These are phyloP conservation scores for Talaromyces islandicus DNA, from an alignment of 2,329 filamentous ascomycete species.

Conservation along the genomic window DNA sequence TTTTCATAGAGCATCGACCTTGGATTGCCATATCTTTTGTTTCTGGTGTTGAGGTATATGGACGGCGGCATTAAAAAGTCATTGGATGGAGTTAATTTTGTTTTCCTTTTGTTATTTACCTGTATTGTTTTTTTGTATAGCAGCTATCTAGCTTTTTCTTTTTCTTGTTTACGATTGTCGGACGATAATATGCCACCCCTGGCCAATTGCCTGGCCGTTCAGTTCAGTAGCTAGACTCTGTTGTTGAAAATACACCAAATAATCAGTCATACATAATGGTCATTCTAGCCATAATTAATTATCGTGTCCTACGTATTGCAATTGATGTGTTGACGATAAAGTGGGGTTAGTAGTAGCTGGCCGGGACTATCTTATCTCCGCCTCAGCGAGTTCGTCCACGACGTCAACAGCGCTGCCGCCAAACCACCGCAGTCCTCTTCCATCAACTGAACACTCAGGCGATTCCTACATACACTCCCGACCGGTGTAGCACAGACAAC, in stretches of 20 bases:
- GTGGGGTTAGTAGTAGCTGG: not conserved
- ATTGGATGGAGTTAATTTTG: slow-evolving; percentile 9
- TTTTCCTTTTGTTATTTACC: not conserved
- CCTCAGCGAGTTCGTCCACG: not conserved
- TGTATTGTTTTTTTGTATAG: slow-evolving; percentile 1
- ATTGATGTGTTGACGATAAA: not conserved
- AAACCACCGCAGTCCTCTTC: not conserved
- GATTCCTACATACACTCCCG: not conserved
- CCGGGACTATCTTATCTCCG: slow-evolving; percentile 27
- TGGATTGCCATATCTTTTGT: slow-evolving; percentile 1
- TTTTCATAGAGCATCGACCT: slow-evolving; percentile 24
- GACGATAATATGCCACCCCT: not conserved
- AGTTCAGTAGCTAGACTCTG: not conserved
- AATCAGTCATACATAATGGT: not conserved
- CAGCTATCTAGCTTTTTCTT: not conserved
- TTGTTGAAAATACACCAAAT: not conserved
- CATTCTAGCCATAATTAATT: too few species aligned
- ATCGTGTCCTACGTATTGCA: not conserved
- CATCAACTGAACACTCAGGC: not conserved
- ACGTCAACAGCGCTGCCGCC: not conserved
- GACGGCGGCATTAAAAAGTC: slow-evolving; percentile 10
- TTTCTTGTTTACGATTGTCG: not conserved
- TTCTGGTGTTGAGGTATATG: slow-evolving; percentile 9
- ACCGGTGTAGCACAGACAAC: not conserved
- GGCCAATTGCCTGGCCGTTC: not conserved